Evolutionary conservation across 352 stramenopile species (phyloP).

Genomic region (Globisporangium splendens): DNA sequence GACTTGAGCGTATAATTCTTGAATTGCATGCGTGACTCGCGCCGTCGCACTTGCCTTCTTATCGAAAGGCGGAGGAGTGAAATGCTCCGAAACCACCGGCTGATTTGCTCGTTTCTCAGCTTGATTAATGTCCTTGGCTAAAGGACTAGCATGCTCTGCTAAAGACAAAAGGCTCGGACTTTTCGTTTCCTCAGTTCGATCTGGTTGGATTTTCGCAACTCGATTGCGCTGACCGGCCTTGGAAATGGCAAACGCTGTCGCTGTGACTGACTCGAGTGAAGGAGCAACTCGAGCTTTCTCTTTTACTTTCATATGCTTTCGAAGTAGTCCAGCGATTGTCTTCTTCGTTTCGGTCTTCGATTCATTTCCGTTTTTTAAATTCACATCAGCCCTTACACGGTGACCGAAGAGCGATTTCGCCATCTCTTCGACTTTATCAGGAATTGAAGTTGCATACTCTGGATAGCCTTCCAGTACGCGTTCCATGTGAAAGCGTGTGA

Average conservation of each 20-base stretch:
- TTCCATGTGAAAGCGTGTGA: conserved; percentile 49
- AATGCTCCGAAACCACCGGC: too few relatives aligned
- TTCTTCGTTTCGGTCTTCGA: conserved; percentile 24
- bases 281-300: conserved; percentile 31
- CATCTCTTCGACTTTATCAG: conserved; percentile 45
- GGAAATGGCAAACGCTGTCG: background rate
- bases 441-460: conserved; percentile 34
- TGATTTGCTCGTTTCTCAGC: background rate
- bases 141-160: background rate
- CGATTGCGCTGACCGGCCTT: background rate
- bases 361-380: background rate
- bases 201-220: background rate
- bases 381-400: background rate
- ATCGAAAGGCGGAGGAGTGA: background rate
- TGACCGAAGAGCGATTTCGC: conserved; percentile 26
- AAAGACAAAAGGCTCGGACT: background rate
- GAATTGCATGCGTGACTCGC: conserved; percentile 8
- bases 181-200: background rate
- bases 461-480: conserved; percentile 56
- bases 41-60: background rate
- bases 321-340: conserved; percentile 38
- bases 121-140: conserved; percentile 2
- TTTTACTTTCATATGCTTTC: conserved; percentile 42
- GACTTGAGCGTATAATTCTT: conserved; percentile 23
- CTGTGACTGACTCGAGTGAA: conserved; percentile 10